Evolutionary conservation across 2,329 filamentous ascomycete species (phyloP), one percentile per base, ranked within the genome.

Genomic region (Magnaporthiopsis rhizophila): DNA sequence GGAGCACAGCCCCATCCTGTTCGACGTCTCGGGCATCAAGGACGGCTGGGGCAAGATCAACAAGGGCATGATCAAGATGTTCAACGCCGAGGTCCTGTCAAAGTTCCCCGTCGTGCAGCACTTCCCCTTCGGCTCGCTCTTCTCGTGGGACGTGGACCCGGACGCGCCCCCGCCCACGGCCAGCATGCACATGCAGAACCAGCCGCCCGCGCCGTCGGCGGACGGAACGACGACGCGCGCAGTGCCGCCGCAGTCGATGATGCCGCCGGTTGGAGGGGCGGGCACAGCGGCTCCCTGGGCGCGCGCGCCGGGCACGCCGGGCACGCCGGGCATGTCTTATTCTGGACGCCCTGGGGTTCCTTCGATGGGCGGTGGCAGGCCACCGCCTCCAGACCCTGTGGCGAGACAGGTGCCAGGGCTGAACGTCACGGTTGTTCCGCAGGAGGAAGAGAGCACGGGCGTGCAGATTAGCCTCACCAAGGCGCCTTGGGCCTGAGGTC

Each of bases 11-110:
- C 94, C 94, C 0, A 94, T 97, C 69, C 79, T 99, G 15, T 99
- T 89, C 74, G 93, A 99, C 74, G 92, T 99, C 58, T 96, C 92
- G 0, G 95, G 95, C 13, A 90, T 99, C 68, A 87, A 86, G 69
- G 88, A 89, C 65, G 91, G 95, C n/a, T 99, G 95, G 95, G 95
- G 90, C 50, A 99, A 99, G 80, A 97, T 99, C 72, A 98, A 99
- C 77, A 93, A 93, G 80, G 95, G 95, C 62, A 98, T 99, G 95
- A 86, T 99, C 71, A 99, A 98, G 77, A 99, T 99, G 95, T 99
- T 94, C 79, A 92, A 96, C 69, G 95, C 91, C 24, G 95, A 99
- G 78, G 95, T 99, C 3, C 81, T 99, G 18, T 91, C 90, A 56
- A 99, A 99, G 75, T 97, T 97, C 72, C 95, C 95, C 3, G 95